These are phyloP conservation scores for Boletellus deceptivus DNA, from an alignment of 1,284 basidiomycete species.

Conservation along the genomic window DNA sequence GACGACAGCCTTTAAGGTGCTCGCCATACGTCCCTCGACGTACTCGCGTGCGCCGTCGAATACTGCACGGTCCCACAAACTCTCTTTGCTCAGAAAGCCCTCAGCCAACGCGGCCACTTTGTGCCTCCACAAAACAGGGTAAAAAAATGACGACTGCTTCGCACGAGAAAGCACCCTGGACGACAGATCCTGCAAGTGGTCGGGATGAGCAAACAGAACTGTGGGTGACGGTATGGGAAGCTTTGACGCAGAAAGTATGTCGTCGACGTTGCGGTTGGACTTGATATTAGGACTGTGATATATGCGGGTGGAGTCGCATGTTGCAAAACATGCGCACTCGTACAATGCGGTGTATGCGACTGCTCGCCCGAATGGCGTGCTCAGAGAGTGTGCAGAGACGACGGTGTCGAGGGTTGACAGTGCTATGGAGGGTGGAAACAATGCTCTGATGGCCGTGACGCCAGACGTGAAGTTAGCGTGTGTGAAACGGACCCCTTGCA, in stretches of 20 bases:
- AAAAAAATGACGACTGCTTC: constrained; percentile 49
- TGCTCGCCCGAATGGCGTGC: constrained; percentile 68
- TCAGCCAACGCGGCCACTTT: constrained; percentile 63
- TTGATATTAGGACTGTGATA: constrained; percentile 33
- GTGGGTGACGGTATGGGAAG: constrained; percentile 68
- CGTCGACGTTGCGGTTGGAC: constrained; percentile 37
- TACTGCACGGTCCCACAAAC: constrained; percentile 74
- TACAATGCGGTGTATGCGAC: constrained; percentile 74
- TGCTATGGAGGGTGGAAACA: constrained; percentile 62
- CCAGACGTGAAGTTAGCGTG: constrained; percentile 80
- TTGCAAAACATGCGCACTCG: constrained; percentile 70
- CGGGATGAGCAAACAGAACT: constrained; percentile 59
- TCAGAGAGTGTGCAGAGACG: constrained; percentile 67
- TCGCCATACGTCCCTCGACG: constrained; percentile 56
- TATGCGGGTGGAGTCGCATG: constrained; percentile 53
- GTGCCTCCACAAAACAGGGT: constrained; percentile 67
- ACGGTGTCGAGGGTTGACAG: constrained; percentile 69
- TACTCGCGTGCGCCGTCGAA: constrained; percentile 63
- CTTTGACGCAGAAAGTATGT: constrained; percentile 45
- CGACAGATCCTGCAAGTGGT: constrained; percentile 53
- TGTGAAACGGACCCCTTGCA: constrained; percentile 64
- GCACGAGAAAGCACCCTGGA: constrained; percentile 52
- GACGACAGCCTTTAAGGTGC: constrained; percentile 58
- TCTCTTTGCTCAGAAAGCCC: constrained; percentile 71
- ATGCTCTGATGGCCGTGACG: constrained; percentile 63